Percentiles rank a stretch among this genome's conserved stretches.
Evolutionary conservation across 192 early-diverging fungal genomes (phyloP).

Genomic region (Podila minutissima): DNA sequence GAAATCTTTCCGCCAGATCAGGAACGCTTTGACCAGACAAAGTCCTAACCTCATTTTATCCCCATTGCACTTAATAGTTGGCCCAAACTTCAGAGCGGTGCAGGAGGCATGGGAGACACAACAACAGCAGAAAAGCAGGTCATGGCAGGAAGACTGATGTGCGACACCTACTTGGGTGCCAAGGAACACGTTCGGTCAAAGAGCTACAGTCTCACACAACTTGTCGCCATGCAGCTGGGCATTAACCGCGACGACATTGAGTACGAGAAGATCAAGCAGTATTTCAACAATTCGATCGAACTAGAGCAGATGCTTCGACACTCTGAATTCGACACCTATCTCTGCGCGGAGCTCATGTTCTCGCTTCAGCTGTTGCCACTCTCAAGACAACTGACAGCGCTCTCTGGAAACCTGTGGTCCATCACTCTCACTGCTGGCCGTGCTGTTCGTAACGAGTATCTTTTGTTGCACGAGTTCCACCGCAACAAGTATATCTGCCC

Average conservation of each 20-base stretch:
- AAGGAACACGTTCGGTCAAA: slow-evolving; percentile 91
- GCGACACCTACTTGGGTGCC: slow-evolving; percentile 91
- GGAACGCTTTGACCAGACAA: no score
- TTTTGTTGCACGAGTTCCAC: slow-evolving; percentile 97
- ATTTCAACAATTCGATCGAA: slow-evolving; percentile 68
- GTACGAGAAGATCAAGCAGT: slow-evolving; percentile 75
- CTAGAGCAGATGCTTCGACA: slow-evolving; percentile 82
- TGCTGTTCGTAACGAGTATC: slow-evolving; percentile 94
- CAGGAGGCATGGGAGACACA: slow-evolving; percentile 83
- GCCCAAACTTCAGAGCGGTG: slow-evolving; percentile 86
- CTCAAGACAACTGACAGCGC: slow-evolving; percentile 89
- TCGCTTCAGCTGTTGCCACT: slow-evolving; percentile 90
- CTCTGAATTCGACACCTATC: slow-evolving; percentile 82
- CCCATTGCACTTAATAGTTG: slow-evolving; percentile 57
- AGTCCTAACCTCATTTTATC: no score
- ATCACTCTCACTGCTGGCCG: slow-evolving; percentile 89
- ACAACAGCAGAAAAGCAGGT: slow-evolving; percentile 80
- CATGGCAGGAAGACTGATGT: slow-evolving; percentile 87
- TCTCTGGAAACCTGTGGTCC: slow-evolving; percentile 97
- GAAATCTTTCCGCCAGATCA: background rate
- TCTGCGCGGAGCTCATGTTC: slow-evolving; percentile 86
- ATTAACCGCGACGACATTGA: slow-evolving; percentile 87
- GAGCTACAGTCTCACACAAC: slow-evolving; percentile 81
- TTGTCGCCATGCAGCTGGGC: slow-evolving; percentile 80
- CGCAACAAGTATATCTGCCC: slow-evolving; percentile 91